phyloP scores from a whole-genome alignment of 2,329 filamentous ascomycete genomes.

The Colletotrichum graminicola region DNA sequence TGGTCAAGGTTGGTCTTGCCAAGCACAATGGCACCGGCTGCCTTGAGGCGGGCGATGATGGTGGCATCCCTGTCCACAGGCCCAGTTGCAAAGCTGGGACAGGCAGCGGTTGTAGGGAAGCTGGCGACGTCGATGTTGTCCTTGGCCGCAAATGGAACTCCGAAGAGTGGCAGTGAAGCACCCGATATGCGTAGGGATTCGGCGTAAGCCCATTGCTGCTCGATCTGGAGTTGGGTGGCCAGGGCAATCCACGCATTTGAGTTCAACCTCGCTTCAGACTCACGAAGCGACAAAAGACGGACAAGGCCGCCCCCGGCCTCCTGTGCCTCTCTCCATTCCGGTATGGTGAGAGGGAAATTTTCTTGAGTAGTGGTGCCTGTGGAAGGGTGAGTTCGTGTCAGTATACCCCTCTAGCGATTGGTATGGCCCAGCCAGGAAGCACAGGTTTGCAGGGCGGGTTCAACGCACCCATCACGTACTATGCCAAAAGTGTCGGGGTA shows the following conservation, averaged over 20 bases:
- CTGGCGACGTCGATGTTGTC: conserved; percentile 67
- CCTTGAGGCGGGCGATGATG: conserved; percentile 62
- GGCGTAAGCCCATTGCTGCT: conserved; percentile 51
- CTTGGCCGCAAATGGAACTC: conserved; percentile 69
- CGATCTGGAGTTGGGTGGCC: conserved; percentile 47
- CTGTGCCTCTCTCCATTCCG: conserved; percentile 47
- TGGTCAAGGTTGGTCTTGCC: conserved; percentile 74
- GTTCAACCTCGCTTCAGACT: conserved; percentile 43
- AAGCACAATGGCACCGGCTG: conserved; percentile 67
- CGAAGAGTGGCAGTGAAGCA: conserved; percentile 63
- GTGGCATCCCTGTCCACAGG: conserved; percentile 60
- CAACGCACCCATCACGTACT: conserved; percentile 36
- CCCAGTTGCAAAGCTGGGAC: conserved; percentile 60
- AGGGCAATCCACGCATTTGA: conserved; percentile 51
- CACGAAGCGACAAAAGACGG: conserved; percentile 46
- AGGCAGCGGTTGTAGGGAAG: conserved; percentile 65
- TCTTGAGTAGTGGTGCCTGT: conserved; percentile 33
- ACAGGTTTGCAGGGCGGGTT: background rate
- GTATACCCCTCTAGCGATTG: conserved; percentile 7
- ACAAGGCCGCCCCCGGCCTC: conserved; percentile 45
- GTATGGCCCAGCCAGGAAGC: conserved; percentile 9
- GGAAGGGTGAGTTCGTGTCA: conserved; percentile 22
- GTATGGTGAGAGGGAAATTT: conserved; percentile 41
- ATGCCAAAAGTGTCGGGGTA: background rate
- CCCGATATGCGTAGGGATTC: conserved; percentile 57